Percentiles rank a stretch among this genome's conserved stretches.
These are phyloP conservation scores for Penicillium herquei DNA, from an alignment of 495 filamentous ascomycete genomes.

Conservation along the genomic window DNA sequence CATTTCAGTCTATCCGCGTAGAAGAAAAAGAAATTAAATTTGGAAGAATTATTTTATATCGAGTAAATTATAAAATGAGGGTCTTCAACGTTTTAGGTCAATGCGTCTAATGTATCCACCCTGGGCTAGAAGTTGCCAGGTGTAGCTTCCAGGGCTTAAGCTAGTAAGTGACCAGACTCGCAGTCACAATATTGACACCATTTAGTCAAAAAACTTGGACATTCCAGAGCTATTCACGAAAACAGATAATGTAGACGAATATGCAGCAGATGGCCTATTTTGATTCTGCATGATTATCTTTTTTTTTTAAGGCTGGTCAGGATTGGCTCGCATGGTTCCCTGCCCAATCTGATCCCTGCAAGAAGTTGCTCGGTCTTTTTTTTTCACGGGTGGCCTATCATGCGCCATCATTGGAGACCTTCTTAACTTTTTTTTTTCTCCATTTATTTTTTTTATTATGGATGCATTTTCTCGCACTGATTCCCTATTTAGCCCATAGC, in stretches of 20 bases:
- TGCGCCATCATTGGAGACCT: neutral
- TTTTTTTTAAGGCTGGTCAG: neutral
- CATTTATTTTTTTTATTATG: too few relatives aligned
- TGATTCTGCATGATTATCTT: constrained; percentile 15
- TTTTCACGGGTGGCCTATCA: neutral
- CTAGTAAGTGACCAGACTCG: too few relatives aligned
- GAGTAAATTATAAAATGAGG: neutral
- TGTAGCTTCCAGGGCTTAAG: too few relatives aligned
- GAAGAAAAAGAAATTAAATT: neutral
- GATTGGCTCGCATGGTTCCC: constrained; percentile 8
- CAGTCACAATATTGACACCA: too few relatives aligned
- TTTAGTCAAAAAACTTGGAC: neutral
- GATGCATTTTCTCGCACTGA: too few relatives aligned
- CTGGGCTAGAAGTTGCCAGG: too few relatives aligned
- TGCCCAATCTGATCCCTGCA: constrained; percentile 10
- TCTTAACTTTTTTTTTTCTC: neutral
- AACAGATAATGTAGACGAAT: constrained; percentile 19
- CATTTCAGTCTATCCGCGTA: neutral
- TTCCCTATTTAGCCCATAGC: too few relatives aligned
- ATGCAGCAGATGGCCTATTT: neutral
- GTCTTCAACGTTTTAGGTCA: constrained; percentile 7
- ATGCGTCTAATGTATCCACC: constrained; percentile 1
- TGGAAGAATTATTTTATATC: too few relatives aligned
- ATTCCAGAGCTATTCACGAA: neutral
- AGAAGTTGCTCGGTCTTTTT: neutral